Base-by-base conservation (phyloP, 163 green algal genomes). In the Chlamydomonas reinhardtii region DNA sequence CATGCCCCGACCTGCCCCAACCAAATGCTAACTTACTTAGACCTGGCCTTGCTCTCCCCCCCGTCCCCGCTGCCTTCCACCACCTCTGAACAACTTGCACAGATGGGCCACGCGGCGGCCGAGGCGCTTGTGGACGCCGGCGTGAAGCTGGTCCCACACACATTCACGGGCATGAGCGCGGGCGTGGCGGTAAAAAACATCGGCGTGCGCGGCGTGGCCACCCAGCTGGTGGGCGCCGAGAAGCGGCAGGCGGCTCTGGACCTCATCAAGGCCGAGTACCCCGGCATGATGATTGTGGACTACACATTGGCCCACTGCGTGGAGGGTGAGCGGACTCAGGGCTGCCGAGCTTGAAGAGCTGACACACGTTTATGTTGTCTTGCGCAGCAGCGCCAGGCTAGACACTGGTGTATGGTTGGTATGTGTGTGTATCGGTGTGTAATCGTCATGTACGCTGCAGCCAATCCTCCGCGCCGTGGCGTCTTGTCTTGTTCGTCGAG, bases 51-150 rank as follows among this genome's bases (percentile, higher is more conserved):
- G n/a, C n/a, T n/a, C n/a, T n/a, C n/a, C n/a, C n/a, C n/a, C n/a
- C n/a, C n/a, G n/a, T n/a, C 39, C 39, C 39, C 39, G 39, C 39
- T 8, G 39, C 39, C 39, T 48, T 48, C 39, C 39, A 48, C 39
- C 39, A 48, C 8, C 39, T 48, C 39, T 8, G 5, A 14, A 8
- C 39, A 14, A 14, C 5, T 48, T 5, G 39, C 39, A 48, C 94
- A 98, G 94, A 99, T 99, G 97, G 97, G 97, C 24, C 94, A 97
- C 75, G 93, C 96, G 14, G 95, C 96, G 9, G 97, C 96, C 11
- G 94, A 98, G 82, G 92, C 96, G 1, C 91, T 97, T 2, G 90
- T 99, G 11, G 66, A 84, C 0, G 93, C 94, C 15, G 97, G 96
- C 17, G 85, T 98, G 16, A 89, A 84, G 4, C 91, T 99, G 29